A percentile compares a stretch with the other conserved stretches of the same genome.
phyloP scores from a whole-genome alignment of 257 asterid genomes.

The Gentiana straminea region DNA sequence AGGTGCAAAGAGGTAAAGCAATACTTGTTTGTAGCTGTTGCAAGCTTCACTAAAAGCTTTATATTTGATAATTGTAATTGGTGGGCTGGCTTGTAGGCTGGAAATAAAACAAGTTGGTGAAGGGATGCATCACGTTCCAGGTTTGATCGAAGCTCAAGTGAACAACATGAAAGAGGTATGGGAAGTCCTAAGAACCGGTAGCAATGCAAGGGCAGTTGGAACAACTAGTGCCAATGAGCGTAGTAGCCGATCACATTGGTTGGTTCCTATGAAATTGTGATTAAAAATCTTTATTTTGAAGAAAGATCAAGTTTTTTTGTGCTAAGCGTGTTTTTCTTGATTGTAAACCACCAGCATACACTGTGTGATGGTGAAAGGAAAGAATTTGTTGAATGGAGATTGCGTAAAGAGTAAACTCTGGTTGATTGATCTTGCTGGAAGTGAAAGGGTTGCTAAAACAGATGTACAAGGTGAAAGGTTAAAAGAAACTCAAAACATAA shows the following conservation, averaged over 20 bases:
- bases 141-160: constrained; percentile 77
- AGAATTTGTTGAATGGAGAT: constrained; percentile 71
- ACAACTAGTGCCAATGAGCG: constrained; percentile 86
- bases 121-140: constrained; percentile 90
- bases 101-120: constrained; percentile 91
- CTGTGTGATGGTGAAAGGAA: constrained; percentile 94
- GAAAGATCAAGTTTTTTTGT: constrained; percentile 2
- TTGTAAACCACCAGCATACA: constrained; percentile 51
- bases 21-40: not conserved
- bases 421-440: constrained; percentile 92
- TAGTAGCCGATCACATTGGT: constrained; percentile 99
- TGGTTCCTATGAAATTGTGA: not conserved
- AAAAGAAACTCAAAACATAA: constrained; percentile 89
- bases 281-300: not conserved
- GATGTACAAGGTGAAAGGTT: constrained; percentile 90
- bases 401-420: constrained; percentile 88
- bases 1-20: constrained; percentile 49
- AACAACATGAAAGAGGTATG: constrained; percentile 71
- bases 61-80: not conserved
- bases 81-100: constrained; percentile 36
- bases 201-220: constrained; percentile 83
- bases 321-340: constrained; percentile 8
- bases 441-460: constrained; percentile 87
- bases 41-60: not conserved
- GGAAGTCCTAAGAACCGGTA: constrained; percentile 81